Percentiles rank a stretch among this genome's conserved stretches.
Evolutionary conservation across 768 basidiomycete species (phyloP).

Genomic region (Agaricus subrufescens): DNA sequence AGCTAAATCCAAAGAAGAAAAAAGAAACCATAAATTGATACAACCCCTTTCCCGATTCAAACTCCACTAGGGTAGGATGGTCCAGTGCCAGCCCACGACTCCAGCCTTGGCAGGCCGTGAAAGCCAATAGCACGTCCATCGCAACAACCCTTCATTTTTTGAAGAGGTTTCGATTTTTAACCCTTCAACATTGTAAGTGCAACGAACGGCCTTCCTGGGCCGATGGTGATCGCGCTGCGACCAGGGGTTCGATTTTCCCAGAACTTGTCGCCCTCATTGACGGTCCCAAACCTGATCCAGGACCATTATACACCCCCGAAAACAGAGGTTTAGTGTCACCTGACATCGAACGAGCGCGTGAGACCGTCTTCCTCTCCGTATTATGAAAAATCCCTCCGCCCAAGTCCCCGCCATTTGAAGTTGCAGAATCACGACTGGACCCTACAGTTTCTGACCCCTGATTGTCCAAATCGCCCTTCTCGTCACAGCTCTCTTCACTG

Average conservation of each 20-base stretch:
- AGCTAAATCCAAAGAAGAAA: background rate
- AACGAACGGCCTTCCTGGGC: background rate
- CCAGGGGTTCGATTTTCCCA: background rate
- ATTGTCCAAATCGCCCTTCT: background rate
- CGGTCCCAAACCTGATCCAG: slow-evolving; percentile 1
- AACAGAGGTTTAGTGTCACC: slow-evolving; percentile 3
- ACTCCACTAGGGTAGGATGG: background rate
- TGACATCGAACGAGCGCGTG: slow-evolving; percentile 8
- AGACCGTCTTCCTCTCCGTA: background rate
- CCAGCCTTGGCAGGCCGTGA: background rate
- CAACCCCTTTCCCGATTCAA: background rate
- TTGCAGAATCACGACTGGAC: background rate
- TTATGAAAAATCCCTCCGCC: background rate
- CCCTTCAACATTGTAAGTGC: background rate
- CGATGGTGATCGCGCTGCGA: background rate
- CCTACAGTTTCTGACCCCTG: background rate
- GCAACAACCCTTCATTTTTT: background rate
- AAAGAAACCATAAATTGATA: background rate
- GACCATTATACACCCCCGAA: background rate
- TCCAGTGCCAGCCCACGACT: background rate
- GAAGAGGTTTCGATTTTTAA: background rate
- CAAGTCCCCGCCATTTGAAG: background rate
- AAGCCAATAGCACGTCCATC: background rate
- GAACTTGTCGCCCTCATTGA: background rate
- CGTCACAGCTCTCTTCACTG: slow-evolving; percentile 9